Evolutionary conservation across 768 basidiomycete genomes (phyloP).

Genomic region (Naematelia aurantialba): DNA sequence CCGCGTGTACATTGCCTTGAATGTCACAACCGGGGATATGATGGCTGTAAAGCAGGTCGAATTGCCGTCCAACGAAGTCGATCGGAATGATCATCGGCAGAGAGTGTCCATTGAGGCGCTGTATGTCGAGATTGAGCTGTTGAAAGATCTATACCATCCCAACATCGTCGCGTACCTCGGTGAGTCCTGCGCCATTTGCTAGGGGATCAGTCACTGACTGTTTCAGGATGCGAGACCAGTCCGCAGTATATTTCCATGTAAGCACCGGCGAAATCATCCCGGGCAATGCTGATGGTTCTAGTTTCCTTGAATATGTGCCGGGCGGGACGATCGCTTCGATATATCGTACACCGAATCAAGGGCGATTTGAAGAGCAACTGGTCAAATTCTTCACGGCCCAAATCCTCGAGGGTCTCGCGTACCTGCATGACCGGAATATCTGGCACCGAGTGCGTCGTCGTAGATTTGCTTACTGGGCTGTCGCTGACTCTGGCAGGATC

Average conservation of each 20-base stretch:
- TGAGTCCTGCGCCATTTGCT: slow-evolving; percentile 4
- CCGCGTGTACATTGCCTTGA: slow-evolving; percentile 89
- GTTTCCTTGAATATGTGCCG: slow-evolving; percentile 97
- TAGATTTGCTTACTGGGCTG: neutral
- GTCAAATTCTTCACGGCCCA: slow-evolving; percentile 89
- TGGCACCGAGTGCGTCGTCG: slow-evolving; percentile 70
- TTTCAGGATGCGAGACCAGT: slow-evolving; percentile 63
- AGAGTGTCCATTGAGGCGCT: slow-evolving; percentile 80
- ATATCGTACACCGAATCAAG: slow-evolving; percentile 69
- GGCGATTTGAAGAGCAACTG: slow-evolving; percentile 86
- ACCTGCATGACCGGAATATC: slow-evolving; percentile 86
- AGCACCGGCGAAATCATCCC: slow-evolving; percentile 50
- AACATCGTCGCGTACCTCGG: slow-evolving; percentile 97
- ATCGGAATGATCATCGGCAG: slow-evolving; percentile 83
- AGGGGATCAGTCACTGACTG: neutral
- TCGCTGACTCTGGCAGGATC: slow-evolving; percentile 58
- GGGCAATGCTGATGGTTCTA: slow-evolving; percentile 49
- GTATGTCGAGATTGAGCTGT: slow-evolving; percentile 87
- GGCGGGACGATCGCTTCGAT: slow-evolving; percentile 89
- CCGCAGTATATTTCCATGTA: slow-evolving; percentile 85
- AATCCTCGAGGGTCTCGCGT: slow-evolving; percentile 85
- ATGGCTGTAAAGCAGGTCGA: slow-evolving; percentile 99
- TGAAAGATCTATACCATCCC: slow-evolving; percentile 93
- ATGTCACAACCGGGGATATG: slow-evolving; percentile 96
- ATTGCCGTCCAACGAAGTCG: slow-evolving; percentile 82